Conservation (phyloP, 1,139 yeast genomes). For the Nakaseomyces glabratus region DNA sequence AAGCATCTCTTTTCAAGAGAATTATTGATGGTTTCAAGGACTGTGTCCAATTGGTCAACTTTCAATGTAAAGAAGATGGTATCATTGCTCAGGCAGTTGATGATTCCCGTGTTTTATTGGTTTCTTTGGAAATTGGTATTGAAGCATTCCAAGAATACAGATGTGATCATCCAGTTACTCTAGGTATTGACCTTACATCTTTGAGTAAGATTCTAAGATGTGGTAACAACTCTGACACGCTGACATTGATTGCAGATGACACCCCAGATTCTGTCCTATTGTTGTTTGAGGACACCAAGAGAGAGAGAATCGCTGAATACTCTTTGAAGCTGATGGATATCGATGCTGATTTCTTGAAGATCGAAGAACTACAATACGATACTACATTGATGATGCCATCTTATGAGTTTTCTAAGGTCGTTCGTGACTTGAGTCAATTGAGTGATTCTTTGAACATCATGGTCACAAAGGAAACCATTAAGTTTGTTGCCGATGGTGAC, state of each 20-base stretch:
- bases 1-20: constrained; percentile 85
- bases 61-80: constrained; percentile 92
- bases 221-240: constrained; percentile 82
- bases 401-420: constrained; percentile 76
- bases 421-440: constrained; percentile 77
- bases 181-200: constrained; percentile 85
- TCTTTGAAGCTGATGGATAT: constrained; percentile 90
- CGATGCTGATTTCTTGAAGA: constrained; percentile 87
- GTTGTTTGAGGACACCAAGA: constrained; percentile 82
- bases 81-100: constrained; percentile 96
- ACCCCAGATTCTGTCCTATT: constrained; percentile 73
- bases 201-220: constrained; percentile 81
- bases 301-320: constrained; percentile 89
- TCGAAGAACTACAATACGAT: constrained; percentile 90
- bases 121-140: constrained; percentile 76
- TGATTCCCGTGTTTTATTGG: constrained; percentile 90
- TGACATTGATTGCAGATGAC: constrained; percentile 88
- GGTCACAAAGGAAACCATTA: constrained; percentile 87
- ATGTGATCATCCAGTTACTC: constrained; percentile 88
- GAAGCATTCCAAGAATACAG: constrained; percentile 91
- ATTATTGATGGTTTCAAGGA: constrained; percentile 89
- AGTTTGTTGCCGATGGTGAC: constrained; percentile 87
- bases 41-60: constrained; percentile 87
- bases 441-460: constrained; percentile 80
- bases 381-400: constrained; percentile 84